These are phyloP conservation scores for Fraxinus baroniana DNA, from an alignment of 305 asterid genomes.

Conservation along the genomic window DNA sequence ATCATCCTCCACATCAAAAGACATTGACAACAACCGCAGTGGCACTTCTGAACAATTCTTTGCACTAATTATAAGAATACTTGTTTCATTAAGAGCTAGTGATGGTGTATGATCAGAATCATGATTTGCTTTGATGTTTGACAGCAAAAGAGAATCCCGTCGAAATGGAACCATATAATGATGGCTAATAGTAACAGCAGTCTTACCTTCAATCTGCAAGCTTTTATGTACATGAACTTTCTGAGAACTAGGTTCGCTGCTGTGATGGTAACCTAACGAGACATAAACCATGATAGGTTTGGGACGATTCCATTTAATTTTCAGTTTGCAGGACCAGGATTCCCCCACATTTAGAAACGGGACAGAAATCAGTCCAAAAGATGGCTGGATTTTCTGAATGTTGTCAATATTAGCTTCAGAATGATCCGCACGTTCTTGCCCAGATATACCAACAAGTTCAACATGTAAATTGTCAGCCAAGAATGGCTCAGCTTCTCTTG, in stretches of 20 bases:
- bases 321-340: conserved; percentile 85
- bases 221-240: conserved; percentile 94
- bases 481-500: conserved; percentile 79
- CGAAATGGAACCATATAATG: conserved; percentile 75
- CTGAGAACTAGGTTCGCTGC: conserved; percentile 56
- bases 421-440: conserved; percentile 41
- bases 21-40: conserved; percentile 63
- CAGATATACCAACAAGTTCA: conserved; percentile 74
- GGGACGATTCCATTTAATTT: conserved; percentile 94
- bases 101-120: conserved; percentile 59
- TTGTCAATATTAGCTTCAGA: conserved; percentile 48
- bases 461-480: conserved; percentile 87
- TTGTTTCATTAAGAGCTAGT: conserved; percentile 68
- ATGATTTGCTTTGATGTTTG: conserved; percentile 53
- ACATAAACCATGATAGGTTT: conserved; percentile 93
- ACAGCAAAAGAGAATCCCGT: conserved; percentile 76
- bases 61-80: conserved; percentile 66
- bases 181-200: conserved; percentile 71
- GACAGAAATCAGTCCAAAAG: conserved; percentile 88
- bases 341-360: conserved; percentile 72
- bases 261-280: conserved; percentile 76
- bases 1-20: conserved; percentile 54
- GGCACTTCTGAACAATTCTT: conserved; percentile 91
- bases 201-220: conserved; percentile 93
- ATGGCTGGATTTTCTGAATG: conserved; percentile 86